phyloP scores from a whole-genome alignment of 2,329 filamentous ascomycete species.

The Calonectria hongkongensis region DNA sequence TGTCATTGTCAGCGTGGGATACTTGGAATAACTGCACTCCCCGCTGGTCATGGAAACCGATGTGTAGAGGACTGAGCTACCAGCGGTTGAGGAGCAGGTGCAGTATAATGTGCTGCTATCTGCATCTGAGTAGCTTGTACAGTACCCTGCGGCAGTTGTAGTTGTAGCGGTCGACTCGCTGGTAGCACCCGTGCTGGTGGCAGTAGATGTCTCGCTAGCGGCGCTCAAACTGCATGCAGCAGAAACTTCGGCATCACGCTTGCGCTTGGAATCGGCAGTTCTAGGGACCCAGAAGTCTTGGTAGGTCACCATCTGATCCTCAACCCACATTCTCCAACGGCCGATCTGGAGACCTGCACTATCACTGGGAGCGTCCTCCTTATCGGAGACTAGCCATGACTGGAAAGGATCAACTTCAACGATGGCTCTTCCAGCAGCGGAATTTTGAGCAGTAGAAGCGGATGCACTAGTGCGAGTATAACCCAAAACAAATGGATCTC shows the following conservation, averaged over 20 bases:
- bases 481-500: conserved; percentile 29
- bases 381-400: background rate
- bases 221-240: conserved; percentile 3
- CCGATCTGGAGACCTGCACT: conserved; percentile 29
- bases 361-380: background rate
- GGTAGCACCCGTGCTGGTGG: background rate
- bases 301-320: conserved; percentile 40
- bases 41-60: background rate
- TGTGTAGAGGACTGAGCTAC: background rate
- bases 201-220: background rate
- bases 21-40: background rate
- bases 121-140: background rate
- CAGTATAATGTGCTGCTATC: background rate
- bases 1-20: background rate
- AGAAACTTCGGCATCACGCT: background rate
- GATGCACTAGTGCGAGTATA: conserved; percentile 35
- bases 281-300: conserved; percentile 42
- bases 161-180: conserved; percentile 5
- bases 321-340: conserved; percentile 50
- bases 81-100: background rate
- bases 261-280: background rate
- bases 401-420: conserved; percentile 42
- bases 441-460: conserved; percentile 24
- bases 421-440: conserved; percentile 38
- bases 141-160: background rate